These are phyloP conservation scores for Massariosphaeria phaeospora DNA, from an alignment of 495 filamentous ascomycete genomes.

Conservation along the genomic window DNA sequence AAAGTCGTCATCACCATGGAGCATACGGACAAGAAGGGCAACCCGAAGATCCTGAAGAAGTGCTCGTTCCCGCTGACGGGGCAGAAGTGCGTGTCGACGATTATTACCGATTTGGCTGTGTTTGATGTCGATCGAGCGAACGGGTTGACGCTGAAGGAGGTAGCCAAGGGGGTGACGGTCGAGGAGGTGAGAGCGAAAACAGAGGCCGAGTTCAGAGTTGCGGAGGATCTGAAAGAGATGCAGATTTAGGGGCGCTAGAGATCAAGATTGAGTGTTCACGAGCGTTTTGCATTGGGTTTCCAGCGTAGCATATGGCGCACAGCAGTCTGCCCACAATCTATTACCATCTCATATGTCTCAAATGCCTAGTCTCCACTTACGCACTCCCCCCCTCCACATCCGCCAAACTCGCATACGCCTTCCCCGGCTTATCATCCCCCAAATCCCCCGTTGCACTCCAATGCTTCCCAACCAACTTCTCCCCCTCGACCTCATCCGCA, in stretches of 20 bases:
- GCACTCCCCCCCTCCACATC: constrained; percentile 13
- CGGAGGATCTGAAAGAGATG: constrained; percentile 48
- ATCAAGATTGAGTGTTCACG: background rate
- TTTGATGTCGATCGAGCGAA: constrained; percentile 81
- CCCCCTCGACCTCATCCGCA: constrained; percentile 34
- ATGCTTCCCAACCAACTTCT: constrained; percentile 32
- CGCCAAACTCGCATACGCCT: constrained; percentile 21
- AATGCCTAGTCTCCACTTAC: background rate
- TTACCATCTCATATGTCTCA: no score
- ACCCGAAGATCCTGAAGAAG: constrained; percentile 73
- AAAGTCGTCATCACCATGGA: constrained; percentile 97
- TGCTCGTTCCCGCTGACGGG: constrained; percentile 90
- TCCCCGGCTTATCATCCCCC: constrained; percentile 22
- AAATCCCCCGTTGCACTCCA: constrained; percentile 35
- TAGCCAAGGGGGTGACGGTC: constrained; percentile 52
- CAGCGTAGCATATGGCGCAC: constrained; percentile 4
- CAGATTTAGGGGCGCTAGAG: constrained; percentile 22
- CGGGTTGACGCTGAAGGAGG: constrained; percentile 60
- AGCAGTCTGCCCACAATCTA: no score
- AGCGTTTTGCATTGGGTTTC: constrained; percentile 1
- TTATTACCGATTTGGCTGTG: constrained; percentile 90
- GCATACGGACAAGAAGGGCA: constrained; percentile 89
- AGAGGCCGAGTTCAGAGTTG: constrained; percentile 50
- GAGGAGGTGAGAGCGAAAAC: constrained; percentile 53
- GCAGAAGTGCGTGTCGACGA: constrained; percentile 75